Base-by-base conservation (phyloP, 2,329 filamentous ascomycete genomes). In the Triangularia verruculosa region DNA sequence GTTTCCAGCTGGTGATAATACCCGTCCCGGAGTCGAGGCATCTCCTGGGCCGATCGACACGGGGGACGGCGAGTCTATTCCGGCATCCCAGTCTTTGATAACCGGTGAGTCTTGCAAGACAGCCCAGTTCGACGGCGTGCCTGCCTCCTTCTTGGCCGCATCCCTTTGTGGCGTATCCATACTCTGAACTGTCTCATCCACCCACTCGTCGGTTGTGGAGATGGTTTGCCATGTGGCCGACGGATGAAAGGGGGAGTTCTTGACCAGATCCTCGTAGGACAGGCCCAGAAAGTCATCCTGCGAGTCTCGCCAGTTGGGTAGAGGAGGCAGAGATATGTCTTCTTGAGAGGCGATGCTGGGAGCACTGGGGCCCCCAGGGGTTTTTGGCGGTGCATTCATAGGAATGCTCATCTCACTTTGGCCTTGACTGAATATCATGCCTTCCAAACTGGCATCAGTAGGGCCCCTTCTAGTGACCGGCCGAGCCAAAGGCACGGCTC, bases 221-320 rank as follows among this genome's bases (percentile, higher is more conserved):
- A 68, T 55, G 2, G 70, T 69, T 3, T 67, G 68, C 69, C 67
- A 70, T 30, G 68, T 68, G 70, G 53, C 78, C 70, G 52, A 74
- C 73, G 66, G 82, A 77, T 74, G 77, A 58, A 78, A 77, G 0
- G 76, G 76, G 7, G 73, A 72, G 20, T 71, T 72, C 34, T 75
- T 71, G 12, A 75, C 73, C 3, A 77, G 69, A 15, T 75, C 73
- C 39, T 72, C 71, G 65, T 78, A 77, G 5, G 73, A 72, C 9
- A 72, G 68, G 24, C 71, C 75, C 9, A 72, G 70, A 5, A 72
- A 72, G 25, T 70, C 67, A 7, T 67, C 72, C 20, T 39, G 53
- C 1, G 57, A 24, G n/a, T 61, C 56, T 13, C 59, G 54, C 32
- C 34, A 61, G n/a, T 57, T 43, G 2, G 55, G 24, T 3, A 43